phyloP scores from a whole-genome alignment of 352 stramenopile species.

The Globisporangium paddicum region DNA sequence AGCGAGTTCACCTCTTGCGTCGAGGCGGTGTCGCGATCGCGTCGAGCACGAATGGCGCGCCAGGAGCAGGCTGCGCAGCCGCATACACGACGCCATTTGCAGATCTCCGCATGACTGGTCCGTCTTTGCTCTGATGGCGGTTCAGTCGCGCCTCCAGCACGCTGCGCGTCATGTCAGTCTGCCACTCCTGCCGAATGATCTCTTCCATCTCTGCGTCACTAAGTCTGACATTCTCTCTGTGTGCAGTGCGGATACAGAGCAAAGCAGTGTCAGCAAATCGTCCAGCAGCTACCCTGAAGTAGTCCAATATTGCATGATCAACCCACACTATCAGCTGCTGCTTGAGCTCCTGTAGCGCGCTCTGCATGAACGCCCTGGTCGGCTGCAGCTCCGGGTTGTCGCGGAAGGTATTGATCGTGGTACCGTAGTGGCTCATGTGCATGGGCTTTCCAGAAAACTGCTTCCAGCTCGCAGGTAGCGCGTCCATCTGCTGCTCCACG shows the following conservation, averaged over 20 bases:
- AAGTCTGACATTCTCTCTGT: slow-evolving; percentile 22
- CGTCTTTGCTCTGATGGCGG: slow-evolving; percentile 46
- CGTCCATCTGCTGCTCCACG: slow-evolving; percentile 53
- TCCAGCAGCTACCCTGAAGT: neutral
- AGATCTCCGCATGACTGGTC: slow-evolving; percentile 49
- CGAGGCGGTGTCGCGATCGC: slow-evolving; percentile 21
- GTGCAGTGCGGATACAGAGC: neutral
- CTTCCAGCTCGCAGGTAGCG: slow-evolving; percentile 40
- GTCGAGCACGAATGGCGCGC: slow-evolving; percentile 26
- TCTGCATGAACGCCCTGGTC: slow-evolving; percentile 36
- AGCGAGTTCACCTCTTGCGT: slow-evolving; percentile 12
- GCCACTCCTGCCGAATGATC: slow-evolving; percentile 60
- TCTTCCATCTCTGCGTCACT: slow-evolving; percentile 38
- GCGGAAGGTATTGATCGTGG: slow-evolving; percentile 60
- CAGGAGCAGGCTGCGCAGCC: slow-evolving; percentile 16
- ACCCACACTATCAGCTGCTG: slow-evolving; percentile 33
- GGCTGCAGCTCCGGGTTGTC: slow-evolving; percentile 46
- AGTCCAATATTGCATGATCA: neutral
- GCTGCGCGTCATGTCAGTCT: slow-evolving; percentile 47
- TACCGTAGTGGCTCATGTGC: slow-evolving; percentile 57
- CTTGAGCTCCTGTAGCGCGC: slow-evolving; percentile 34
- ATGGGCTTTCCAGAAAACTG: slow-evolving; percentile 42
- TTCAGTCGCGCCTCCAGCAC: slow-evolving; percentile 56
- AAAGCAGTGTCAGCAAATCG: neutral
- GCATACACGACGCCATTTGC: slow-evolving; percentile 46